Evolutionary conservation across 108 stramenopile species (phyloP).

Genomic region (Nannochloropsis gaditana): DNA sequence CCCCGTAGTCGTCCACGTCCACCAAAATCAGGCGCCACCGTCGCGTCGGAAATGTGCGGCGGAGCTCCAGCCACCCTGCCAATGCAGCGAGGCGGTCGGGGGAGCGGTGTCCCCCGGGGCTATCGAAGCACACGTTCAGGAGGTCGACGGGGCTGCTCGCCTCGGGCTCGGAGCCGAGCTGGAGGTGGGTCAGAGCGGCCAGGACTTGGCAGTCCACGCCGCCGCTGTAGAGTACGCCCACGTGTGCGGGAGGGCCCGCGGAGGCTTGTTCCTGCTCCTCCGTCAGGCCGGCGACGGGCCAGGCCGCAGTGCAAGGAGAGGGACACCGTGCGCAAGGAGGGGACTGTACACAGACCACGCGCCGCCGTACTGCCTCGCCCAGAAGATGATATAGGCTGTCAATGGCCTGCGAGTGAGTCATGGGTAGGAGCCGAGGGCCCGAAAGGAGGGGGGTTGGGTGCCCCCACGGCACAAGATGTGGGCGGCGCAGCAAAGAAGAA

Average conservation of each 20-base stretch:
- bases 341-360: neutral
- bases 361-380: neutral
- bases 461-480: neutral
- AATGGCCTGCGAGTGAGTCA: neutral
- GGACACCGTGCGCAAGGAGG: too few species aligned
- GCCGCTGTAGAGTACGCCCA: slow-evolving; percentile 89
- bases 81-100: slow-evolving; percentile 83
- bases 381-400: neutral
- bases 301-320: too few species aligned
- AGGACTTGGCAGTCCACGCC: slow-evolving; percentile 88
- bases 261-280: slow-evolving; percentile 19
- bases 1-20: slow-evolving; percentile 60
- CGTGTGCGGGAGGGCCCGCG: slow-evolving; percentile 20
- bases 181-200: slow-evolving; percentile 71
- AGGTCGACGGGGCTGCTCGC: slow-evolving; percentile 63
- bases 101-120: slow-evolving; percentile 45
- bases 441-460: neutral
- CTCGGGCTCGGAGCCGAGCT: slow-evolving; percentile 5
- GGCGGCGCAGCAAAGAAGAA: neutral
- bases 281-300: neutral
- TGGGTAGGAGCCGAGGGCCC: neutral
- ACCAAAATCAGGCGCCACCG: slow-evolving; percentile 65
- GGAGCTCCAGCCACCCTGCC: slow-evolving; percentile 62
- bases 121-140: slow-evolving; percentile 78
- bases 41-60: slow-evolving; percentile 58